These are phyloP conservation scores for Globomyces sp. DNA, from an alignment of 371 early-diverging fungal genomes.

Conservation along the genomic window DNA sequence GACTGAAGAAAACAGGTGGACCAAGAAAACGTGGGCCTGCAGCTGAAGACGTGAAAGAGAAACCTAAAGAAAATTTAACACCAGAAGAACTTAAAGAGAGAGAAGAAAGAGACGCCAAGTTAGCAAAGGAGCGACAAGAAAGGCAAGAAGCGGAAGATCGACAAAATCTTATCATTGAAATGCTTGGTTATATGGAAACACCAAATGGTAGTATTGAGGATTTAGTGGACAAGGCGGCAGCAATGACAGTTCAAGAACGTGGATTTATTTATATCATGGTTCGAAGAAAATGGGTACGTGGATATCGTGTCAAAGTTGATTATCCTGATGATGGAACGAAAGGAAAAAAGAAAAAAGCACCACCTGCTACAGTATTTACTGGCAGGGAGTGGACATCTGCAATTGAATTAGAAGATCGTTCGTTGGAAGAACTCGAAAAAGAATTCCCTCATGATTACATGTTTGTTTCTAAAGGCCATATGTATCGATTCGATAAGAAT, in stretches of 20 bases:
- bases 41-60: slow-evolving; percentile 17
- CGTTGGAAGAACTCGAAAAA: slow-evolving; percentile 26
- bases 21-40: slow-evolving; percentile 20
- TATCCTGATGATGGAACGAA: slow-evolving; percentile 14
- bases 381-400: slow-evolving; percentile 40
- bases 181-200: slow-evolving; percentile 49
- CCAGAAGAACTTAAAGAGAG: slow-evolving; percentile 22
- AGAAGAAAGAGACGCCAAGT: slow-evolving; percentile 35
- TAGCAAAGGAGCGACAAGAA: slow-evolving; percentile 25
- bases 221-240: slow-evolving; percentile 31
- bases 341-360: slow-evolving; percentile 17
- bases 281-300: slow-evolving; percentile 40
- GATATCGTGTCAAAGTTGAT: slow-evolving; percentile 24
- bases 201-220: slow-evolving; percentile 48
- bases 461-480: slow-evolving; percentile 31
- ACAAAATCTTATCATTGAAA: slow-evolving; percentile 26
- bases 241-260: slow-evolving; percentile 32
- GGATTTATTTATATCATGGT: slow-evolving; percentile 44
- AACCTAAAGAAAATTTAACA: slow-evolving; percentile 13
- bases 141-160: slow-evolving; percentile 19
- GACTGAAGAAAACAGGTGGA: slow-evolving; percentile 27
- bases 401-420: slow-evolving; percentile 32
- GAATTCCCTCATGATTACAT: slow-evolving; percentile 22
- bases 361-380: slow-evolving; percentile 36
- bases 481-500: slow-evolving; percentile 47